phyloP scores from a whole-genome alignment of 2,329 filamentous ascomycete genomes.

The Bertia moriformis region DNA sequence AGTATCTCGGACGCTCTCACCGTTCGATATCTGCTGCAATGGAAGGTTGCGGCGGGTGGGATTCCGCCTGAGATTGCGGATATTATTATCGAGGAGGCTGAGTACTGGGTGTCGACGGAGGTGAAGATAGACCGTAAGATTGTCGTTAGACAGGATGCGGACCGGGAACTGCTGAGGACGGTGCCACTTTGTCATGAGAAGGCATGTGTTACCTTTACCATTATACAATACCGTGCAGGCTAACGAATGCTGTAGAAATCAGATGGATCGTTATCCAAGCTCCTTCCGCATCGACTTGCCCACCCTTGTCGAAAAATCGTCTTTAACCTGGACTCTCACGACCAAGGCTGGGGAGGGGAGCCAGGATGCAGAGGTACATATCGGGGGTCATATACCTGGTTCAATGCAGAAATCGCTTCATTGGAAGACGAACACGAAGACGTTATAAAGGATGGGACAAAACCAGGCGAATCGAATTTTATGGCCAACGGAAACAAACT shows the following conservation, averaged over 20 bases:
- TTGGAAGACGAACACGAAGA: constrained; percentile 1
- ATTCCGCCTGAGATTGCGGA: constrained; percentile 20
- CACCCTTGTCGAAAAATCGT: constrained; percentile 21
- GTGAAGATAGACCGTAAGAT: constrained; percentile 1
- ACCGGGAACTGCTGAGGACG: constrained; percentile 17
- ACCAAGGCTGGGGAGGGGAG: constrained; percentile 16
- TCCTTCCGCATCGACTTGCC: constrained; percentile 15
- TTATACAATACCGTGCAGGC: background rate
- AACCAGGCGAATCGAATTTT: background rate
- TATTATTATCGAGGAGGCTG: constrained; percentile 20
- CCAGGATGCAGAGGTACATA: constrained; percentile 8
- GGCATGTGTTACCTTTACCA: constrained; percentile 1
- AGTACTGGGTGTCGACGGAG: constrained; percentile 9
- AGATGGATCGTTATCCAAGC: constrained; percentile 6
- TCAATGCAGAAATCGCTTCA: constrained; percentile 14
- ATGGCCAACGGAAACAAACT: background rate
- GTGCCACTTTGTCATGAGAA: constrained; percentile 17
- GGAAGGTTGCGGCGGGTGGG: constrained; percentile 9
- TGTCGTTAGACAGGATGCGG: constrained; percentile 14
- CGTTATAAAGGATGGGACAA: background rate
- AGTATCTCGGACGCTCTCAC: constrained; percentile 15
- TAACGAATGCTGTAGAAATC: constrained; percentile 5
- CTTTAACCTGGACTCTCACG: constrained; percentile 17
- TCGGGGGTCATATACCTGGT: constrained; percentile 18
- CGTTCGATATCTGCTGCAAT: constrained; percentile 14